phyloP scores from a whole-genome alignment of 129 eudicot species.

The Arctium lappa region DNA sequence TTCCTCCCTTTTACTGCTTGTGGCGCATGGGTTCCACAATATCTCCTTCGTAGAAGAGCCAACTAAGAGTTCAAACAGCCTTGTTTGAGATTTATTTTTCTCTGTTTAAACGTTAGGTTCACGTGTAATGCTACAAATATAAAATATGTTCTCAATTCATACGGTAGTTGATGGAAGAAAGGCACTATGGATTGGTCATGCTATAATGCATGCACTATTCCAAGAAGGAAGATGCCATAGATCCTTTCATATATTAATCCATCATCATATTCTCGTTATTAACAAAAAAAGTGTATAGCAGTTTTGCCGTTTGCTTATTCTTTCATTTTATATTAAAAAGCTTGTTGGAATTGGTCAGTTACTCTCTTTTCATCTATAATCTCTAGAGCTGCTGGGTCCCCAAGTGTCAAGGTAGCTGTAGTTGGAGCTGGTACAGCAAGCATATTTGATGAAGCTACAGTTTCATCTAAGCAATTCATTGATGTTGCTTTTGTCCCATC shows the following conservation, averaged over 20 bases:
- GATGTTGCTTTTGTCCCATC: conserved; percentile 79
- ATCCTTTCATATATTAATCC: conserved; percentile 6
- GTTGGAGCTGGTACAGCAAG: conserved; percentile 90
- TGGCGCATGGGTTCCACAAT: background rate
- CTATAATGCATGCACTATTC: background rate
- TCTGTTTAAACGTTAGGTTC: background rate
- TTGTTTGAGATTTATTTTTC: background rate
- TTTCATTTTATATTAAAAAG: background rate
- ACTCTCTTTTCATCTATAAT: background rate
- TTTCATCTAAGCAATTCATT: conserved; percentile 42
- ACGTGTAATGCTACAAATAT: background rate
- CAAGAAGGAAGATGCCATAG: background rate
- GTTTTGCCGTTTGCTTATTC: background rate
- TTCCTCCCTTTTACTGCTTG: background rate
- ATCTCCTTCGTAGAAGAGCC: background rate
- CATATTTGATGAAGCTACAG: conserved; percentile 48
- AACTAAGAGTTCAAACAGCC: background rate
- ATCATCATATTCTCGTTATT: background rate
- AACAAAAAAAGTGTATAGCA: background rate
- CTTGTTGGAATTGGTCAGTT: background rate
- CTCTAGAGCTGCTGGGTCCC: conserved; percentile 76
- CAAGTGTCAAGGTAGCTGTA: conserved; percentile 70
- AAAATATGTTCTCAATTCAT: background rate
- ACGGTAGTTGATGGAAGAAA: background rate
- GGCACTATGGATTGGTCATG: background rate